These are phyloP conservation scores for Kodamaea sp. DNA, from an alignment of 1,139 yeast species.

Conservation along the genomic window DNA sequence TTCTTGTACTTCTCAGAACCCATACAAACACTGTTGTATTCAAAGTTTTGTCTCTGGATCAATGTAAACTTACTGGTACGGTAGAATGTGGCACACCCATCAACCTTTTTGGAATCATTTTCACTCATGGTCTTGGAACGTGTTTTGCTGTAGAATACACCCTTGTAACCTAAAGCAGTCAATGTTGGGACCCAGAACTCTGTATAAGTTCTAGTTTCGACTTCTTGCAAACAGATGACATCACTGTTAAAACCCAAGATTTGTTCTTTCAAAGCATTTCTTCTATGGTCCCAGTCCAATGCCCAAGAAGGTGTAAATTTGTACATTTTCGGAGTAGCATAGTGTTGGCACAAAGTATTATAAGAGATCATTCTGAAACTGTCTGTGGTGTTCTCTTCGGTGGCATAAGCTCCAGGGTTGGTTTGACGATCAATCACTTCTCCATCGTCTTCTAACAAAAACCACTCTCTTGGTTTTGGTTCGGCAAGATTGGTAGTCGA, in stretches of 20 bases:
- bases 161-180: slow-evolving; percentile 74
- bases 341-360: slow-evolving; percentile 92
- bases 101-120: slow-evolving; percentile 83
- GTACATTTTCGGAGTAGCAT: slow-evolving; percentile 90
- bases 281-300: slow-evolving; percentile 89
- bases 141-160: slow-evolving; percentile 82
- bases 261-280: slow-evolving; percentile 72
- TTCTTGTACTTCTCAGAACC: slow-evolving; percentile 86
- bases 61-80: slow-evolving; percentile 68
- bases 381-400: slow-evolving; percentile 25
- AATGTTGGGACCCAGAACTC: slow-evolving; percentile 83
- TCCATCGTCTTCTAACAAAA: slow-evolving; percentile 74
- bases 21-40: slow-evolving; percentile 86
- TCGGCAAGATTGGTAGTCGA: slow-evolving; percentile 66
- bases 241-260: slow-evolving; percentile 67
- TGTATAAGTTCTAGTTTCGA: slow-evolving; percentile 82
- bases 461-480: slow-evolving; percentile 81
- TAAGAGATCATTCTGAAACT: slow-evolving; percentile 80
- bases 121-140: slow-evolving; percentile 92
- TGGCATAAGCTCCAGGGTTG: slow-evolving; percentile 34
- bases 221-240: slow-evolving; percentile 91
- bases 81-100: slow-evolving; percentile 95
- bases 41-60: slow-evolving; percentile 71
- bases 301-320: slow-evolving; percentile 98
- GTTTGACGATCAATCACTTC: slow-evolving; percentile 50